Percentiles rank a stretch among this genome's conserved stretches.
These are phyloP conservation scores for Suillus plorans DNA, from an alignment of 768 basidiomycete species.

Conservation along the genomic window DNA sequence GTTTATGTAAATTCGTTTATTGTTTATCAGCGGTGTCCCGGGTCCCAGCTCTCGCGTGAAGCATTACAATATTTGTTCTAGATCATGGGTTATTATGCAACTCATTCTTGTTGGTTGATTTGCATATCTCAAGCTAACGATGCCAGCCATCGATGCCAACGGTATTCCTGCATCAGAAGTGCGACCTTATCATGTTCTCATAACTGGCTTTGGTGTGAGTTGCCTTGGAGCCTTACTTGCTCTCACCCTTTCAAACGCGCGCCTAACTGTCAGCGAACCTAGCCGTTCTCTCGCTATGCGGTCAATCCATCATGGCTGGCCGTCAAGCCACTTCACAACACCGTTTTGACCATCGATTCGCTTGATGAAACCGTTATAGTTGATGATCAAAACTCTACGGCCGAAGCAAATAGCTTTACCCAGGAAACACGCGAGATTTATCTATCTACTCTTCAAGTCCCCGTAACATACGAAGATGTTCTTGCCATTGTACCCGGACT, in stretches of 20 bases:
- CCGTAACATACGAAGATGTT: constrained; percentile 59
- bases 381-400: constrained; percentile 18
- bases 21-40: background rate
- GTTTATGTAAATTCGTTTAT: too few species aligned
- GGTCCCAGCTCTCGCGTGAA: background rate
- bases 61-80: background rate
- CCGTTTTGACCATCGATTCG: constrained; percentile 43
- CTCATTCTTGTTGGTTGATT: constrained; percentile 4
- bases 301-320: constrained; percentile 76
- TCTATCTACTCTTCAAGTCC: constrained; percentile 58
- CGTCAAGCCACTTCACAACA: constrained; percentile 60
- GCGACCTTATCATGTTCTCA: constrained; percentile 43
- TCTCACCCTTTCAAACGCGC: constrained; percentile 11
- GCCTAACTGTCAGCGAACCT: constrained; percentile 22
- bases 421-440: constrained; percentile 45
- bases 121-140: constrained; percentile 11
- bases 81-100: background rate
- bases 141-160: constrained; percentile 32
- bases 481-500: constrained; percentile 55
- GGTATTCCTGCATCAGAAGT: constrained; percentile 25
- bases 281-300: constrained; percentile 57
- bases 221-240: constrained; percentile 19
- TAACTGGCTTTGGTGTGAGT: constrained; percentile 58
- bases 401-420: constrained; percentile 14
- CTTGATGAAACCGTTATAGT: constrained; percentile 23